Conservation (phyloP, 768 basidiomycete species). For the Pholiota microspora region DNA sequence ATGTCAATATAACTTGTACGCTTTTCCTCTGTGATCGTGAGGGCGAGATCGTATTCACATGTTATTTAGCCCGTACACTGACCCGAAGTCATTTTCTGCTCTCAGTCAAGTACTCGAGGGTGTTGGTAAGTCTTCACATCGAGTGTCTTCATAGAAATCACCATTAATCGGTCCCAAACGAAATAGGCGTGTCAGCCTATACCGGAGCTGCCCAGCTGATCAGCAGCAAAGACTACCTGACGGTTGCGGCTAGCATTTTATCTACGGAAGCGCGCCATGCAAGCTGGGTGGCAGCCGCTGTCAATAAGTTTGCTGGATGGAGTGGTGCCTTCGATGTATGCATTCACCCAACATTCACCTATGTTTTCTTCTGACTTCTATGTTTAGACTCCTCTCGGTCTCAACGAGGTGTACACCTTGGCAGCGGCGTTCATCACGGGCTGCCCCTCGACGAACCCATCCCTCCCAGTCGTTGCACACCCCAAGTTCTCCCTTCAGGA, state of each 20-base stretch:
- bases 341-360: not conserved
- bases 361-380: not conserved
- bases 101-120: constrained; percentile 55
- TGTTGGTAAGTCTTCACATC: not conserved
- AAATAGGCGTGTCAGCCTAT: constrained; percentile 46
- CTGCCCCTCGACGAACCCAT: constrained; percentile 55
- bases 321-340: constrained; percentile 45
- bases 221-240: constrained; percentile 41
- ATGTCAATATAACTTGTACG: constrained; percentile 60
- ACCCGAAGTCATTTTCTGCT: constrained; percentile 47
- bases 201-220: constrained; percentile 51
- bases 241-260: constrained; percentile 55
- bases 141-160: not conserved
- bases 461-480: constrained; percentile 51
- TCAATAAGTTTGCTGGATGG: constrained; percentile 45
- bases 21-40: constrained; percentile 1
- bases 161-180: not conserved
- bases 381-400: constrained; percentile 20
- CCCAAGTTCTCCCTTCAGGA: constrained; percentile 38
- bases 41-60: too few species aligned
- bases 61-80: constrained; percentile 36
- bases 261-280: constrained; percentile 60
- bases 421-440: constrained; percentile 46
- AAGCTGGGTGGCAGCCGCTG: constrained; percentile 48
- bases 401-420: constrained; percentile 33